Conservation (phyloP, 495 filamentous ascomycete genomes). For the Tetracladium marchalianum region DNA sequence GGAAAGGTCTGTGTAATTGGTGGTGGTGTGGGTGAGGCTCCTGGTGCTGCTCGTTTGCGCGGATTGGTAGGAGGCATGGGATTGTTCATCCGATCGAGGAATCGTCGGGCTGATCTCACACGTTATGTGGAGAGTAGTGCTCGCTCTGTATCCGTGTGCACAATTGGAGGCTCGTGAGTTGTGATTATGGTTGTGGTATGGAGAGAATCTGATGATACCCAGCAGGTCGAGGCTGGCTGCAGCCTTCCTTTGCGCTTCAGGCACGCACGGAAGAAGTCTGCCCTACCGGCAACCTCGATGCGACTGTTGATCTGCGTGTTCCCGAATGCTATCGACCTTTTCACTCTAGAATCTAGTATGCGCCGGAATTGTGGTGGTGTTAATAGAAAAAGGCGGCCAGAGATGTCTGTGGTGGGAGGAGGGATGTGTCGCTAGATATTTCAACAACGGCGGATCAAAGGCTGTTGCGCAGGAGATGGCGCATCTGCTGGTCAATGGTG, state of each 20-base stretch:
- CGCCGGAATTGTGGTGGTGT: slow-evolving; percentile 8
- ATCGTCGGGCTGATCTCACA: not conserved
- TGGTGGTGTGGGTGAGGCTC: slow-evolving; percentile 39
- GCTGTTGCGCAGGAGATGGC: too few relatives aligned
- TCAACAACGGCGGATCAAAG: too few relatives aligned
- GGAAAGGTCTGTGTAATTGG: slow-evolving; percentile 8
- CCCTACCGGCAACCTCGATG: not conserved
- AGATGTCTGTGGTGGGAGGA: not conserved
- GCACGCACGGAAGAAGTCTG: not conserved
- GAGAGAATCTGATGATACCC: too few relatives aligned
- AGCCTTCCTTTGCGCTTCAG: slow-evolving; percentile 16
- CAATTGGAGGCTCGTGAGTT: too few relatives aligned
- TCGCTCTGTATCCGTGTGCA: too few relatives aligned
- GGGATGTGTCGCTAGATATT: not conserved
- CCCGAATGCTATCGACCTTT: not conserved
- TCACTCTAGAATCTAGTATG: slow-evolving; percentile 12
- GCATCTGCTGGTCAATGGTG: too few relatives aligned
- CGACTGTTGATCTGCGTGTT: slow-evolving; percentile 1
- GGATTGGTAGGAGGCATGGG: slow-evolving; percentile 34
- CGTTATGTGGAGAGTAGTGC: not conserved
- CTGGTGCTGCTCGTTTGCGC: slow-evolving; percentile 69
- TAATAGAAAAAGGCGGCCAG: not conserved
- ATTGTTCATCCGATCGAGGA: slow-evolving; percentile 6
- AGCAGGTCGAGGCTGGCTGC: slow-evolving; percentile 17
- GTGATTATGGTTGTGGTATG: too few relatives aligned